Percentiles rank a stretch among this genome's conserved stretches.
phyloP scores from a whole-genome alignment of 768 basidiomycete genomes.

The Dendrothele bispora region DNA sequence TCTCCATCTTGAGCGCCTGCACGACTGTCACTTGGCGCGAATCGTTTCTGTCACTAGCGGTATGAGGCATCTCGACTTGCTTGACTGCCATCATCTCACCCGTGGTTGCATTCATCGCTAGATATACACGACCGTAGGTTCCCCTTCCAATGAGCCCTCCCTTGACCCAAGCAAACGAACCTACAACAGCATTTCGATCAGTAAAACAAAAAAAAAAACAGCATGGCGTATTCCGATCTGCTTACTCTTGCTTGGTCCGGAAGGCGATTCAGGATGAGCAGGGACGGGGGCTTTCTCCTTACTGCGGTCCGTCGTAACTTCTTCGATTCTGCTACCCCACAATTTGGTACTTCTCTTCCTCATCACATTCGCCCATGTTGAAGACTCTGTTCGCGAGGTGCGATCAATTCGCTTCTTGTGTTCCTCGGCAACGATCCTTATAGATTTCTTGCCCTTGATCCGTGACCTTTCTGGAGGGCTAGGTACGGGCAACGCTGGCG shows the following conservation, averaged over 20 bases:
- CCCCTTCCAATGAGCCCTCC: constrained; percentile 97
- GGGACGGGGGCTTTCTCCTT: constrained; percentile 41
- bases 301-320: constrained; percentile 80
- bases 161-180: constrained; percentile 97
- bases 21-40: constrained; percentile 81
- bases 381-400: constrained; percentile 50
- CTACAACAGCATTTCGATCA: constrained; percentile 36
- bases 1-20: constrained; percentile 91
- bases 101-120: constrained; percentile 93
- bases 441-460: constrained; percentile 81
- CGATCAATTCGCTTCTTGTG: constrained; percentile 77
- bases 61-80: constrained; percentile 94
- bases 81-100: constrained; percentile 99
- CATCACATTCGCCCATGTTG: constrained; percentile 40
- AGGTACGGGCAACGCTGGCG: constrained; percentile 31
- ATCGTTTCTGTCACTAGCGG: constrained; percentile 89
- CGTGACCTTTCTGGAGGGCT: constrained; percentile 33
- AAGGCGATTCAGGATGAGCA: constrained; percentile 57
- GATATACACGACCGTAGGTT: constrained; percentile 94
- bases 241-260: constrained; percentile 65
- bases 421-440: constrained; percentile 88
- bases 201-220: constrained; percentile 7
- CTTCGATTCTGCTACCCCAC: constrained; percentile 92
- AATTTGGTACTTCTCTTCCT: constrained; percentile 91
- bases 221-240: no score